These are phyloP conservation scores for Colletotrichum sidae DNA, from an alignment of 2,329 filamentous ascomycete genomes.

Conservation along the genomic window DNA sequence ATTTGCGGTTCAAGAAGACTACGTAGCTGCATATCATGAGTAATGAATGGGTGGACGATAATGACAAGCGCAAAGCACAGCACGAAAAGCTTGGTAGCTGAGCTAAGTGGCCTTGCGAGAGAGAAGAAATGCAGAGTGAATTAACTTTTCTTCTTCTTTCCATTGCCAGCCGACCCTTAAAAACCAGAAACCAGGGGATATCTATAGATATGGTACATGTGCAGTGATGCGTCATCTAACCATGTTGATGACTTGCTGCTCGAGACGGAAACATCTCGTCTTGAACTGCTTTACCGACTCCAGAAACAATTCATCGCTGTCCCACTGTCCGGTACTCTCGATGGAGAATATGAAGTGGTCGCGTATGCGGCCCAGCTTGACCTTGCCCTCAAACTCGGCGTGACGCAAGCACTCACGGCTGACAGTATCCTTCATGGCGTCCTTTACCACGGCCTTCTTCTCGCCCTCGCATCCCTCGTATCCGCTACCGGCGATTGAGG, in stretches of 20 bases:
- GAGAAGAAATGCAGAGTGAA: constrained; percentile 14
- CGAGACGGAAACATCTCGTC: constrained; percentile 81
- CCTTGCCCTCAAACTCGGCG: constrained; percentile 93
- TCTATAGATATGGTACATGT: constrained; percentile 37
- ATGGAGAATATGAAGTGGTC: constrained; percentile 99
- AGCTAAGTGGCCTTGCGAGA: constrained; percentile 6
- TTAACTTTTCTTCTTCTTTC: constrained; percentile 34
- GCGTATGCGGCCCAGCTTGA: constrained; percentile 87
- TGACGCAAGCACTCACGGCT: constrained; percentile 93
- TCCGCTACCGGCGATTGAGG: constrained; percentile 66
- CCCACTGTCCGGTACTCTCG: constrained; percentile 95
- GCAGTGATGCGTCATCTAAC: constrained; percentile 54
- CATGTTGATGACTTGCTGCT: constrained; percentile 77
- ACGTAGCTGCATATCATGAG: constrained; percentile 9
- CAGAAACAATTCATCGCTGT: constrained; percentile 92
- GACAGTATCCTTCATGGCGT: constrained; percentile 95
- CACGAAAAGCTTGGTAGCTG: background rate
- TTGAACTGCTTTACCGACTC: constrained; percentile 89
- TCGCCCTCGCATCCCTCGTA: constrained; percentile 83
- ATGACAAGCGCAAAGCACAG: constrained; percentile 12
- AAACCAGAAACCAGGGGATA: constrained; percentile 35
- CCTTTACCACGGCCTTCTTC: constrained; percentile 85
- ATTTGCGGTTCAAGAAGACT: constrained; percentile 58
- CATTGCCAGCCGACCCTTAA: constrained; percentile 32
- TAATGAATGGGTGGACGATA: constrained; percentile 23